Evolutionary conservation across 352 stramenopile genomes (phyloP), one percentile per base, ranked within the genome.

Genomic region (Globisporangium nodosum): DNA sequence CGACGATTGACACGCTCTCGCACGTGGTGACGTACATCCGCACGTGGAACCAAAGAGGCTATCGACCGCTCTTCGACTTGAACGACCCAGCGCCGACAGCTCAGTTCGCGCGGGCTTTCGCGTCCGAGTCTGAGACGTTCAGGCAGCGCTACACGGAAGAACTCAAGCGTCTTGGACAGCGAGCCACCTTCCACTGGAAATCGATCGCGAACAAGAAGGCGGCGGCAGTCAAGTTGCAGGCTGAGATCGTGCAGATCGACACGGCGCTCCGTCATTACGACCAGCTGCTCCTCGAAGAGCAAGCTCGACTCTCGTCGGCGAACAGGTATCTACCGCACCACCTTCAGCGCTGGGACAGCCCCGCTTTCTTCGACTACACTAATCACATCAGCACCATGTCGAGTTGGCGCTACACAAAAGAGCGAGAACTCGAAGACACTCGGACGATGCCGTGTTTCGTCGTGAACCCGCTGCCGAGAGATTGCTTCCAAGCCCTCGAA

Each of bases 11-110:
- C 24, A 68, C 76, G 6, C 53, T 86, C 20, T 39, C 62, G 24
- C 27, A 55, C 30, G 74, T 82, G 1, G 69, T 60, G 1, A 13
- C 30, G 58, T 86, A 82, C 30, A 75, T 82, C 62, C 73, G 76
- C 3, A 27, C 2, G 3, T 78, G 71, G 60, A 78, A 76, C n/a
- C 15, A 42, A 16, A 30, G 15, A 7, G 55, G 8, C 21, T 39
- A 55, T 15, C 3, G n/a, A 0, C 54, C 69, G 16, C n/a, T 86
- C 3, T 86, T 86, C 37, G 65, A 84, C 49, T 63, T 78, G 50
- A 76, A 21, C 15, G 52, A 81, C 13, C 64, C 73, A n/a, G 51
- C 21, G 9, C 58, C 69, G n/a, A 84, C 76, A 1, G 62, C 73
- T 27, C 51, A 71, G 1, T 84, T 86, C 54, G 73, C 20, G 1